These are phyloP conservation scores for Pseudogymnoascus sp. DNA, from an alignment of 2,329 filamentous ascomycete genomes.

Conservation along the genomic window DNA sequence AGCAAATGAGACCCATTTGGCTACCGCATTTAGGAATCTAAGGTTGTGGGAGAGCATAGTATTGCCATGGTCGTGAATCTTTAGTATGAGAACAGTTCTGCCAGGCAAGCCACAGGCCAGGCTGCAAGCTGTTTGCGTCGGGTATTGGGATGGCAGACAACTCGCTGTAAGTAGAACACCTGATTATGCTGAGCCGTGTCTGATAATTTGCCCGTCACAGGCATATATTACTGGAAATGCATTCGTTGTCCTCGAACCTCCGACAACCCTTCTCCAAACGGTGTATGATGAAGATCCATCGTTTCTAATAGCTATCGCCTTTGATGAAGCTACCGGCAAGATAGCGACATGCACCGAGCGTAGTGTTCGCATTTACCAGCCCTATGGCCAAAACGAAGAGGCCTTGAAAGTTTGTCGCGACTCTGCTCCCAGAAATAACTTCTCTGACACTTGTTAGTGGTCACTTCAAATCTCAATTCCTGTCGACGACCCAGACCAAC, in stretches of 20 bases:
- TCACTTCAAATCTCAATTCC: constrained; percentile 56
- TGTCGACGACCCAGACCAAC: constrained; percentile 35
- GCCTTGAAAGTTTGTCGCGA: constrained; percentile 58
- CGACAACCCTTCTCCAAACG: constrained; percentile 74
- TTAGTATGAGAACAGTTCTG: constrained; percentile 68
- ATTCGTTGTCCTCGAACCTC: constrained; percentile 72
- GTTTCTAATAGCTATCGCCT: constrained; percentile 63
- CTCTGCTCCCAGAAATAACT: not conserved
- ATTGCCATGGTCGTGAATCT: constrained; percentile 4
- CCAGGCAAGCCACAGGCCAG: constrained; percentile 71
- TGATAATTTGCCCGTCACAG: constrained; percentile 36
- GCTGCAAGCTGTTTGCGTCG: constrained; percentile 70
- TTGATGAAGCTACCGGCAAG: constrained; percentile 78
- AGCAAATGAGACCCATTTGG: constrained; percentile 1
- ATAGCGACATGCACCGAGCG: constrained; percentile 67
- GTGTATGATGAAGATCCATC: constrained; percentile 72
- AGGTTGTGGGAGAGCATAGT: not conserved
- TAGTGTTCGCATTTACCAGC: constrained; percentile 70
- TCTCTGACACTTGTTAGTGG: constrained; percentile 42
- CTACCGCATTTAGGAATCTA: not conserved
- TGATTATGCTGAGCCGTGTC: constrained; percentile 12
- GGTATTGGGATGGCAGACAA: constrained; percentile 64
- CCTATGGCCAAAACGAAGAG: constrained; percentile 63
- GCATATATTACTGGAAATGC: constrained; percentile 86
- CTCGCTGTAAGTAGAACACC: constrained; percentile 55